Conservation (phyloP, 768 basidiomycete genomes). For the Nidula microcarpa region DNA sequence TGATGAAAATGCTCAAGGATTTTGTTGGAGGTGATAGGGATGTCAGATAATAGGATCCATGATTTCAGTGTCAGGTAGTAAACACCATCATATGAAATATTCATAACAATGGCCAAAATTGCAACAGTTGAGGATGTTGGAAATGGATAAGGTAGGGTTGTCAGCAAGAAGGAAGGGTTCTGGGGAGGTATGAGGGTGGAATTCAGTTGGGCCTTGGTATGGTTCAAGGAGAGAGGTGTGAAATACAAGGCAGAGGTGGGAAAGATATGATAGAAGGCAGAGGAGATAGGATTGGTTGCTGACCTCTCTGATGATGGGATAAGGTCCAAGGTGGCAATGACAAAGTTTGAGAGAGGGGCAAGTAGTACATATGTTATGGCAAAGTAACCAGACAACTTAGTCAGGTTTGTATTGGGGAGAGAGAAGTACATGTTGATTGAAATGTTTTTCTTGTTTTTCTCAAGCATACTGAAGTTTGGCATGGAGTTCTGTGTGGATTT, state of each 20-base stretch:
- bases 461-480: constrained; percentile 26
- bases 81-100: constrained; percentile 26
- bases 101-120: constrained; percentile 29
- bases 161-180: constrained; percentile 13
- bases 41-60: constrained; percentile 31
- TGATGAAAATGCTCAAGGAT: constrained; percentile 28
- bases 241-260: constrained; percentile 34
- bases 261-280: constrained; percentile 24
- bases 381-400: constrained; percentile 33
- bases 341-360: constrained; percentile 36
- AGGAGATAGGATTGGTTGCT: constrained; percentile 22
- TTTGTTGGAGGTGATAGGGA: constrained; percentile 23
- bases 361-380: constrained; percentile 35
- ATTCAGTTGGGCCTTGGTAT: constrained; percentile 25
- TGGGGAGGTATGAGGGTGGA: constrained; percentile 20
- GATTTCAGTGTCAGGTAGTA: constrained; percentile 21
- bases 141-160: constrained; percentile 15
- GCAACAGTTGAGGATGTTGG: constrained; percentile 22
- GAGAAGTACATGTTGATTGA: constrained; percentile 17
- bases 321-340: constrained; percentile 13
- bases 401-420: constrained; percentile 23
- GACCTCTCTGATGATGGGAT: constrained; percentile 7
- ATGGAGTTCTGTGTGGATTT: constrained; percentile 27
- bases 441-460: constrained; percentile 18
- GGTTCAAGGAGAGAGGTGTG: constrained; percentile 30